Evolutionary conservation across 148 eudicot species (phyloP), one percentile per base, ranked within the genome.

Genomic region (Salicornia ramosissima): DNA sequence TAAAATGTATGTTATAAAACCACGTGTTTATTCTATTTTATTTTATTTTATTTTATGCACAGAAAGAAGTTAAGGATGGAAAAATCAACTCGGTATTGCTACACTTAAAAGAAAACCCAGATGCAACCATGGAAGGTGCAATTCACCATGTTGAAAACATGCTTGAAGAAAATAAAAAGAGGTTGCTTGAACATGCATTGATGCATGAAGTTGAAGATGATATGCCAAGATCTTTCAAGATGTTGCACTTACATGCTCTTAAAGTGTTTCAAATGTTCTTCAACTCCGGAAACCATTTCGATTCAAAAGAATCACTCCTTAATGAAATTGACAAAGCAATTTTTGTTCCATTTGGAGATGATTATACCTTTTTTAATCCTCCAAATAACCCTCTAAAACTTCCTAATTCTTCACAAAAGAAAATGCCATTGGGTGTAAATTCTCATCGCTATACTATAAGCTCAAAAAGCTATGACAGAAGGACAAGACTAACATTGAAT

Each of bases 201-300:
- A 65, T 50, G 22, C 80, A 79, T 7, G 69, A 15, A 2, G 5
- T 22, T 34, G 53, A 47, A 52, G 79, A 79, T 24, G 40, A 1
- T 30, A 34, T 77, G 68, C 68, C 76, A 9, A 72, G 58, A 11
- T 11, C 80, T 21, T 65, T 67, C 70, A 84, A 68, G 31, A 65
- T 52, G 24, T 50, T 80, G n/a, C 85, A 82, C 61, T 46, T 82
- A 21, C 62, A 66, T 12, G 78, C 78, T 34, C 31, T 80, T 15
- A 82, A 79, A 34, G 78, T 70, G 26, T 84, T 77, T 55, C 74
- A 80, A 19, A 84, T 84, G 88, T 81, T 84, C 22, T 84, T 60
- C 72, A 73, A 80, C 64, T 71, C 82, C 0, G 26, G 45, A 25
- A 82, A 82, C 51, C 43, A 49, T 29, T 82, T 72, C 45, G 82